A percentile compares a stretch with the other conserved stretches of the same genome.
phyloP scores from a whole-genome alignment of 129 eudicot genomes.

The Flaveria robusta region DNA sequence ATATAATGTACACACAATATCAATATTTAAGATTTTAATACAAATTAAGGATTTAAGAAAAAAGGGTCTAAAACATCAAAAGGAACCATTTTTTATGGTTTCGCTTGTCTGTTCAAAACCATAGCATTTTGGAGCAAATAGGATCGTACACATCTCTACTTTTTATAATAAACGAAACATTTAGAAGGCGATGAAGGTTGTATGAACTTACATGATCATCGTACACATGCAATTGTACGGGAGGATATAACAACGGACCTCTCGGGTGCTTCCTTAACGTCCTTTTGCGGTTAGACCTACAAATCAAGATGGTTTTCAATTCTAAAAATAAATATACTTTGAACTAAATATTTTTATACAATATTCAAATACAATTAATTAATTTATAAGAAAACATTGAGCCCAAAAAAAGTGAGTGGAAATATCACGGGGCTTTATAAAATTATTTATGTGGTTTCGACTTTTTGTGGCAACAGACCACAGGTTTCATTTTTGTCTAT shows the following conservation, averaged over 20 bases:
- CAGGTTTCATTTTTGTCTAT: constrained; percentile 34
- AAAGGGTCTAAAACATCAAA: background rate
- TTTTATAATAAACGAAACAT: too few species aligned
- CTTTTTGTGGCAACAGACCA: constrained; percentile 35
- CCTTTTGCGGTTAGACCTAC: constrained; percentile 22
- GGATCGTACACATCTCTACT: too few species aligned
- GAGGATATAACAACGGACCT: constrained; percentile 35
- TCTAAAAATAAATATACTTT: background rate
- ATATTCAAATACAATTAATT: background rate
- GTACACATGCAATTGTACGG: constrained; percentile 34
- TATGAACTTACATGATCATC: constrained; percentile 33
- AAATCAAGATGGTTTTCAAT: background rate
- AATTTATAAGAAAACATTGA: background rate
- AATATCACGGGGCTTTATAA: constrained; percentile 38
- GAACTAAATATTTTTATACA: background rate
- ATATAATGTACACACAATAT: background rate
- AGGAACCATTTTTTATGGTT: background rate
- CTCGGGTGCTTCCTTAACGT: background rate
- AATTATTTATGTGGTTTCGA: constrained; percentile 13
- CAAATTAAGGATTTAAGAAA: background rate
- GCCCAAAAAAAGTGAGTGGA: constrained; percentile 32
- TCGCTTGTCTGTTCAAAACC: background rate
- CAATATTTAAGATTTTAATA: background rate
- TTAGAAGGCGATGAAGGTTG: background rate
- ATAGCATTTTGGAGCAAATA: too few species aligned